Evolutionary conservation across 805 yeast genomes (phyloP).

Genomic region (Ogataea polymorpha): DNA sequence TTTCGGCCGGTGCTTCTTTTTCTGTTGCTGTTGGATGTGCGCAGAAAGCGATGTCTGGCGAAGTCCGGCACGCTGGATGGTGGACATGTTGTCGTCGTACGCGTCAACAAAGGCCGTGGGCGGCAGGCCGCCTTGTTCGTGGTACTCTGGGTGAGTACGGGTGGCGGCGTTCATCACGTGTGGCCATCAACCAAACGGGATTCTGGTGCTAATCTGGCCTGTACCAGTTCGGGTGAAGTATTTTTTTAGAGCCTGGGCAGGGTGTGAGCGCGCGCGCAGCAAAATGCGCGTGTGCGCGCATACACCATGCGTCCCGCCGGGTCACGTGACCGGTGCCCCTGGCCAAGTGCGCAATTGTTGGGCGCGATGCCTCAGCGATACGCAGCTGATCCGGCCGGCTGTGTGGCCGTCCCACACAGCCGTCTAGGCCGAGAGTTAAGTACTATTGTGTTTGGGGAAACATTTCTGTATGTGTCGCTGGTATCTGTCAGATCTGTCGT

Average conservation of each 20-base stretch:
- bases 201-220: too few species aligned
- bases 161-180: slow-evolving; percentile 2
- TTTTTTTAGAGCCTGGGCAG: too few species aligned
- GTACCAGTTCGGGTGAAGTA: too few species aligned
- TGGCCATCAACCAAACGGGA: neutral
- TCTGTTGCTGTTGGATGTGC: slow-evolving; percentile 27
- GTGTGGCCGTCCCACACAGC: neutral
- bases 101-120: slow-evolving; percentile 17
- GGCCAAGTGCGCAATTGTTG: too few species aligned
- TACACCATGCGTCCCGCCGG: neutral
- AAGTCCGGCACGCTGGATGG: slow-evolving; percentile 30
- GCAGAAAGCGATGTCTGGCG: slow-evolving; percentile 29
- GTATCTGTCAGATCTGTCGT: slow-evolving; percentile 28
- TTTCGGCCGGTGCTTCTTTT: slow-evolving; percentile 27
- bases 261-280: too few species aligned
- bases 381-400: neutral
- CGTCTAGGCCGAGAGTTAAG: neutral
- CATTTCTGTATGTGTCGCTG: slow-evolving; percentile 24
- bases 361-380: too few species aligned
- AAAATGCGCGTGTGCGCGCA: too few species aligned
- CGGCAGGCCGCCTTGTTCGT: slow-evolving; percentile 4
- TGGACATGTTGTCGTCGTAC: slow-evolving; percentile 29
- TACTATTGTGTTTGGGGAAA: neutral
- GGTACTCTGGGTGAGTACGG: slow-evolving; percentile 1
- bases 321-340: neutral